Evolutionary conservation across 306 rosid genomes (phyloP).

Genomic region (Quercus robur): DNA sequence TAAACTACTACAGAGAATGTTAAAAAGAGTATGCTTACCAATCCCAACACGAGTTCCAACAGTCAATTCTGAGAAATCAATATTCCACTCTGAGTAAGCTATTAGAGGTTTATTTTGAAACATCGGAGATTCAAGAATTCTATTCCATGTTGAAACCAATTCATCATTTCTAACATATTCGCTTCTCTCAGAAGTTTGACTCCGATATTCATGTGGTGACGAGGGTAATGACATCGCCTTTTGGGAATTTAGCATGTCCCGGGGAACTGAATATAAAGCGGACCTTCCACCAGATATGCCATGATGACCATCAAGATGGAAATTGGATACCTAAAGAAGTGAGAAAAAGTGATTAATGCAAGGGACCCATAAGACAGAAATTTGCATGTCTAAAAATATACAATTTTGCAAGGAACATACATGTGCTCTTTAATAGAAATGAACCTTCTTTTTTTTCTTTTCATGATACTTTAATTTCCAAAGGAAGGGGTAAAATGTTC

Average conservation of each 20-base stretch:
- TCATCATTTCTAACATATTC: conserved; percentile 53
- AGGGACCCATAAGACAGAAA: background rate
- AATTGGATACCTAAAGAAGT: conserved; percentile 32
- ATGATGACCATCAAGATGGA: conserved; percentile 37
- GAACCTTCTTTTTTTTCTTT: background rate
- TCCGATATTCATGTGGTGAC: conserved; percentile 83
- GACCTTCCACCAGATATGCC: conserved; percentile 26
- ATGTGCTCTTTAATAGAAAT: background rate
- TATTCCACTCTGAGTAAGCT: conserved; percentile 87
- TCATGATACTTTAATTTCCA: background rate
- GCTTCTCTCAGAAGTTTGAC: conserved; percentile 56
- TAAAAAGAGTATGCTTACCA: conserved; percentile 46
- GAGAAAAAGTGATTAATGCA: conserved; percentile 13
- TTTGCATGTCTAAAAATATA: background rate
- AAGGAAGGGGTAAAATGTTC: background rate
- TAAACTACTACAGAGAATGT: conserved; percentile 1
- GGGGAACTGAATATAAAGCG: conserved; percentile 31
- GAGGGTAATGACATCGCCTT: conserved; percentile 92
- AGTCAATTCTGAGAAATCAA: conserved; percentile 83
- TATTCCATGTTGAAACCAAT: conserved; percentile 75
- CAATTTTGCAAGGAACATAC: background rate
- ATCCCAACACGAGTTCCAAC: conserved; percentile 98
- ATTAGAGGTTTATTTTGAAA: conserved; percentile 71
- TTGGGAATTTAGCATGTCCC: conserved; percentile 58
- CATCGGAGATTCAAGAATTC: conserved; percentile 72